Percentiles rank a stretch among this genome's conserved stretches.
Evolutionary conservation across 2,329 filamentous ascomycete genomes (phyloP).

Genomic region (Penicillium griseofulvum): DNA sequence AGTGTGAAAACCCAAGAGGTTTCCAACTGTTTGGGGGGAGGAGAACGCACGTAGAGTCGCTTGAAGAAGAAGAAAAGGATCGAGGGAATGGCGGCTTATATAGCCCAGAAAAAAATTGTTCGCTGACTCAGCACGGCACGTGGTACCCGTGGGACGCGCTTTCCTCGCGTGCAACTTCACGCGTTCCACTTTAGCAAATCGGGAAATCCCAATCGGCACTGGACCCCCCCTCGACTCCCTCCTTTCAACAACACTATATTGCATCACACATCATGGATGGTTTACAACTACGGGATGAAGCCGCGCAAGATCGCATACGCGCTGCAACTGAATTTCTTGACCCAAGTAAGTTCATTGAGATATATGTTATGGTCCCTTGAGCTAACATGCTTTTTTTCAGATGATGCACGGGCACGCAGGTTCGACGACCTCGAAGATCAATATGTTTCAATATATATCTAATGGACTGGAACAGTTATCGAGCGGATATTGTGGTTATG

Average conservation of each 20-base stretch:
- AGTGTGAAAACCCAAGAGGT: not conserved
- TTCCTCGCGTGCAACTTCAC: conserved; percentile 14
- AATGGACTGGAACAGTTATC: conserved; percentile 64
- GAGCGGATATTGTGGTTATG: conserved; percentile 81
- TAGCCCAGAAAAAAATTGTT: conserved; percentile 1
- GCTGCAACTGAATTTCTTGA: conserved; percentile 91
- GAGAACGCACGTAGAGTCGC: conserved; percentile 12
- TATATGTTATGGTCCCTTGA: not conserved
- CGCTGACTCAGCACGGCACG: not conserved
- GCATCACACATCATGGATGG: conserved; percentile 60
- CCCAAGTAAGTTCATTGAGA: conserved; percentile 63
- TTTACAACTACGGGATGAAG: conserved; percentile 77
- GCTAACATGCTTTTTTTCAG: conserved; percentile 37
- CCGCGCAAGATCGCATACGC: conserved; percentile 76
- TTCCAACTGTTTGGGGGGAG: conserved; percentile 5
- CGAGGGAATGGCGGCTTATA: conserved; percentile 2
- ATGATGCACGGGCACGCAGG: conserved; percentile 57
- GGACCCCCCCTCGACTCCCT: conserved; percentile 15
- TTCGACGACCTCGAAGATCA: conserved; percentile 25
- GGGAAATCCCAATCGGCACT: conserved; percentile 16
- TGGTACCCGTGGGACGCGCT: not conserved
- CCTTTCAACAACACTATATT: conserved; percentile 14
- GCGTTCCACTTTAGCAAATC: conserved; percentile 36
- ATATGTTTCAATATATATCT: conserved; percentile 3
- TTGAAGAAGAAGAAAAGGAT: conserved; percentile 11